Conservation (phyloP, 2,329 filamentous ascomycete genomes). For the Leptodontidium sp. region DNA sequence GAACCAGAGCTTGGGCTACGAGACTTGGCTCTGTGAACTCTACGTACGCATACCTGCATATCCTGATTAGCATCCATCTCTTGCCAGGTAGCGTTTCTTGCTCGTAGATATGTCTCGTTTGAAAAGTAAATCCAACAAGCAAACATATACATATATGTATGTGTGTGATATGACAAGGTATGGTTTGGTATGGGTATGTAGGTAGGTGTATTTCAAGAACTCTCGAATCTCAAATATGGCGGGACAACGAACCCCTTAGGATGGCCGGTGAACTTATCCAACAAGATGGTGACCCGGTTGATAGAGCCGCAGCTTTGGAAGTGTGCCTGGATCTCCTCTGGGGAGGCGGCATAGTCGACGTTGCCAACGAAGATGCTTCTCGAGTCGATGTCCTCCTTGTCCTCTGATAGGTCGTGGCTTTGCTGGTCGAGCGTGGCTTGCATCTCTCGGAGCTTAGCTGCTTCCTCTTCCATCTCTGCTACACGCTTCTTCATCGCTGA, state of each 20-base stretch:
- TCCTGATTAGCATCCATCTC: constrained; percentile 56
- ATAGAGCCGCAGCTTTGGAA: constrained; percentile 98
- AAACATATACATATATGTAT: neutral
- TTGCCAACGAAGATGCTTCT: constrained; percentile 98
- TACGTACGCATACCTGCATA: constrained; percentile 90
- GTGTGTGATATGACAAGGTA: neutral
- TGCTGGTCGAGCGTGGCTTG: constrained; percentile 86
- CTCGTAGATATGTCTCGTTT: constrained; percentile 12
- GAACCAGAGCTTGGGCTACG: constrained; percentile 89
- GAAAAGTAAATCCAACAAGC: neutral
- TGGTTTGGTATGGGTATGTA: neutral
- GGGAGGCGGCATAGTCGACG: constrained; percentile 95
- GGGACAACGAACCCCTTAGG: constrained; percentile 86
- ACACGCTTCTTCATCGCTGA: constrained; percentile 87
- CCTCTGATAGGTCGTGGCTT: constrained; percentile 82
- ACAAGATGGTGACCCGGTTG: constrained; percentile 95
- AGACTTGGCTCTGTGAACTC: constrained; percentile 95
- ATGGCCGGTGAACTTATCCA: constrained; percentile 98
- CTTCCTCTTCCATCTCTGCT: constrained; percentile 91
- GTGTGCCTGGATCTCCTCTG: constrained; percentile 97
- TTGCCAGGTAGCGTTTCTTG: constrained; percentile 64
- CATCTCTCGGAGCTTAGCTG: constrained; percentile 86
- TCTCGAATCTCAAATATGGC: constrained; percentile 31
- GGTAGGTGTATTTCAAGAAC: neutral
- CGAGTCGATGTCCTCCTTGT: constrained; percentile 94